Base-by-base conservation (phyloP, 2,329 filamentous ascomycete genomes). In the Fusarium odoratissimum region DNA sequence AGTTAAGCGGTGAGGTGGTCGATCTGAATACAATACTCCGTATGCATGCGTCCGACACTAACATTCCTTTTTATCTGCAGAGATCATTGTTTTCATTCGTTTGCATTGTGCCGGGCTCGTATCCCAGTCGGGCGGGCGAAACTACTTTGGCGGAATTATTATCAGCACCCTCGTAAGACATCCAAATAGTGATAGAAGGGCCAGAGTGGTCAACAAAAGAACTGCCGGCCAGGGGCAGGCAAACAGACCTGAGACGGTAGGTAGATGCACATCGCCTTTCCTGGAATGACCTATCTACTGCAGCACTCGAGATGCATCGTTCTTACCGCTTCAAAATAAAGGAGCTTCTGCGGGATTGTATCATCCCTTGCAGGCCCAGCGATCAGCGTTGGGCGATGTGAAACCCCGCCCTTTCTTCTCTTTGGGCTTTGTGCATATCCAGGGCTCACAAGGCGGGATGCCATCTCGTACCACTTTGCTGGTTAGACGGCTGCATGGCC, bases 391-490 rank as follows among this genome's bases (percentile, higher is more conserved):
- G 64, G 58, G 52, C 49, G 67, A 62, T 46, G 65, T 68, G 28
- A 75, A 68, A 70, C 67, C 56, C 71, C 75, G 67, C 71, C 64
- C 48, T 54, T 68, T 67, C 51, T 74, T 69, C 75, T 48, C 57
- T 76, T 76, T 72, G 55, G 72, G 67, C 72, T 55, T 65, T 58
- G 57, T 71, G 72, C 67, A 77, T 69, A 62, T 64, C 60, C 64
- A 73, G 57, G 60, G 42, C 61, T 73, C 66, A 72, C 68, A 54
- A 59, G 40, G 61, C 61, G 56, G 60, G 63, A 72, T 67, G 63
- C 59, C 64, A 69, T 73, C 71, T 75, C 73, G 71, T 76, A 74
- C 67, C 74, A 72, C 72, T 72, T 63, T 63, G 30, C 57, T 55
- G 55, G 51, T 57, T 69, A 61, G 66, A 66, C 64, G 66, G 64